Percentiles rank a stretch among this genome's conserved stretches.
Evolutionary conservation across 108 stramenopile species (phyloP).

Genomic region (Nitzschia sp.): DNA sequence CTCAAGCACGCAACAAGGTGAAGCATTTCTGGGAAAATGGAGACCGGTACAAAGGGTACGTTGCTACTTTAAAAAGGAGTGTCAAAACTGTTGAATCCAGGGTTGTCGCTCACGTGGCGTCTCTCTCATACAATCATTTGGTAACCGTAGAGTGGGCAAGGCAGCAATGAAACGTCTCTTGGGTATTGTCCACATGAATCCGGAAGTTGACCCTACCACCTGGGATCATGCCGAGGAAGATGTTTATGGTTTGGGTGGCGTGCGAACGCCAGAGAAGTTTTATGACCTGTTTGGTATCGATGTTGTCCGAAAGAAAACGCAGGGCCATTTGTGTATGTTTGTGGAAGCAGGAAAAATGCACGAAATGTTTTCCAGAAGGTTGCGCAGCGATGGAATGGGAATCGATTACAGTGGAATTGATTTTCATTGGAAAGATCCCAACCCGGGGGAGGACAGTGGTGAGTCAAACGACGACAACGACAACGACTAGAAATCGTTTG

Average conservation of each 20-base stretch:
- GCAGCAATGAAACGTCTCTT: slow-evolving; percentile 79
- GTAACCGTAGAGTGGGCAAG: slow-evolving; percentile 45
- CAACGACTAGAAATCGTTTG: no score
- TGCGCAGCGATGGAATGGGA: slow-evolving; percentile 85
- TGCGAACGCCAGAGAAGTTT: slow-evolving; percentile 79
- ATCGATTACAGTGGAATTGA: slow-evolving; percentile 75
- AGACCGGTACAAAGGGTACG: slow-evolving; percentile 45
- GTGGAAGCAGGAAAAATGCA: slow-evolving; percentile 73
- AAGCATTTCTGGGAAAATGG: slow-evolving; percentile 82
- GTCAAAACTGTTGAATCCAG: no score
- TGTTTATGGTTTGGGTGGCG: slow-evolving; percentile 81
- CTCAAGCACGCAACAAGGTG: slow-evolving; percentile 63
- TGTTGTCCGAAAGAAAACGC: slow-evolving; percentile 63
- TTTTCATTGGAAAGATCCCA: slow-evolving; percentile 53
- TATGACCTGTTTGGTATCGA: slow-evolving; percentile 84
- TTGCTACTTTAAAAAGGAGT: no score
- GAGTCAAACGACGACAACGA: slow-evolving; percentile 1
- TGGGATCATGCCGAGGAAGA: slow-evolving; percentile 77
- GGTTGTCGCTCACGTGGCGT: no score
- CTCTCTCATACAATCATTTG: no score
- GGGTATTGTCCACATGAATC: slow-evolving; percentile 92
- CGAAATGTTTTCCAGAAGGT: slow-evolving; percentile 44
- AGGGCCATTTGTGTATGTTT: slow-evolving; percentile 75
- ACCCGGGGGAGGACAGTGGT: neutral
- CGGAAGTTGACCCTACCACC: slow-evolving; percentile 47